These are phyloP conservation scores for Fusarium sp. DNA, from an alignment of 2,329 filamentous ascomycete species.

Conservation along the genomic window DNA sequence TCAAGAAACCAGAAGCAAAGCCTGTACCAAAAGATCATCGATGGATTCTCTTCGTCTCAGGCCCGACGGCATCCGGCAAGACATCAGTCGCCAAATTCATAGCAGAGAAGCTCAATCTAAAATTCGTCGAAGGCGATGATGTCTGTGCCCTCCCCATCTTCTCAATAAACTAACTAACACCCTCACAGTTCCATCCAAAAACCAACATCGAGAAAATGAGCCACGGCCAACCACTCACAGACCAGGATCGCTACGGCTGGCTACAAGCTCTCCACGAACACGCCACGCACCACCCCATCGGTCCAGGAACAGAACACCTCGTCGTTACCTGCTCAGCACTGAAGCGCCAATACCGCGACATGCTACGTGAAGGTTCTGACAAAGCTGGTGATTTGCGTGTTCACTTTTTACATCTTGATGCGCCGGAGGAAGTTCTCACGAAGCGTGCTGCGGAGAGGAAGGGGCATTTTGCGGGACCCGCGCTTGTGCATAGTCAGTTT, in stretches of 20 bases:
- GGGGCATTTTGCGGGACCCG: slow-evolving; percentile 12
- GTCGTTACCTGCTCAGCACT: slow-evolving; percentile 28
- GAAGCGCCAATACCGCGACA: slow-evolving; percentile 14
- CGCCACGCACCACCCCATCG: slow-evolving; percentile 10
- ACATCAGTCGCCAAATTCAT: slow-evolving; percentile 19
- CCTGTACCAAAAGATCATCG: slow-evolving; percentile 9
- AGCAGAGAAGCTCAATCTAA: slow-evolving; percentile 15
- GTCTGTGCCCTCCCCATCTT: background rate
- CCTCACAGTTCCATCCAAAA: slow-evolving; percentile 14
- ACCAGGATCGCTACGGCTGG: slow-evolving; percentile 16
- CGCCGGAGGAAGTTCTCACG: slow-evolving; percentile 10
- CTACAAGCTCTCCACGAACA: slow-evolving; percentile 10
- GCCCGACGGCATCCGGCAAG: slow-evolving; percentile 23
- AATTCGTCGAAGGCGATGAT: slow-evolving; percentile 27
- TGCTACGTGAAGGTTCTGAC: slow-evolving; percentile 14
- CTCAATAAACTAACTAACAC: background rate
- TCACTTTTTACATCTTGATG: slow-evolving; percentile 25
- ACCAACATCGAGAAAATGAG: slow-evolving; percentile 29
- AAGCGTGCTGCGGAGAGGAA: slow-evolving; percentile 11
- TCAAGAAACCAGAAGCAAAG: background rate
- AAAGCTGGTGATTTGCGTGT: slow-evolving; percentile 14
- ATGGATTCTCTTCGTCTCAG: slow-evolving; percentile 29
- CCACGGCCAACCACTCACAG: slow-evolving; percentile 11
- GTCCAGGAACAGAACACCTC: slow-evolving; percentile 18
- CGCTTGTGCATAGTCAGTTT: slow-evolving; percentile 21